Evolutionary conservation across 805 yeast genomes (phyloP).

Genomic region (Candida rishiriensis): DNA sequence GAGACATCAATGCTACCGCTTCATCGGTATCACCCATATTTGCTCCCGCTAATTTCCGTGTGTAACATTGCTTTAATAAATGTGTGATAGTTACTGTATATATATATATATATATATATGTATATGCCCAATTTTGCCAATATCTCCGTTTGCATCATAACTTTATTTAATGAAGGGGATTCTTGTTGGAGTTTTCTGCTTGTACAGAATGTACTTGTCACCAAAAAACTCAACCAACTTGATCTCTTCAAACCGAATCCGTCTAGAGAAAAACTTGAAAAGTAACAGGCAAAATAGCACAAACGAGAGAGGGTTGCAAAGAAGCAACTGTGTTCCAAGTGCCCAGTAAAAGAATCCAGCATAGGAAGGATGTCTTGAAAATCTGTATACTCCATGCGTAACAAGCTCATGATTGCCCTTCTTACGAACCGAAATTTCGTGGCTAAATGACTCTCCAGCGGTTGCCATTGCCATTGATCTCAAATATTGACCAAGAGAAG

Average conservation of each 20-base stretch:
- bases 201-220: conserved; percentile 53
- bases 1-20: no score
- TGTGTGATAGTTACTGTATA: conserved; percentile 5
- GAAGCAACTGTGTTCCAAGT: conserved; percentile 69
- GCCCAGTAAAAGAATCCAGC: conserved; percentile 94
- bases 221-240: conserved; percentile 69
- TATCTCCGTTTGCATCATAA: no score
- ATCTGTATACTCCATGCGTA: conserved; percentile 65
- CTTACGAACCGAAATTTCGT: conserved; percentile 56
- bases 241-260: conserved; percentile 72
- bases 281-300: conserved; percentile 52
- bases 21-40: no score
- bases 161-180: conserved; percentile 53
- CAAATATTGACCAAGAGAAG: conserved; percentile 58
- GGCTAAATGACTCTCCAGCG: conserved; percentile 85
- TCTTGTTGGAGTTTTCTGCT: conserved; percentile 42
- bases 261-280: conserved; percentile 59
- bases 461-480: conserved; percentile 82
- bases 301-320: conserved; percentile 62
- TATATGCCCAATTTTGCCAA: no score
- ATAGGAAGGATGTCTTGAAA: conserved; percentile 84
- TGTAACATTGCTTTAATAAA: conserved; percentile 3
- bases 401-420: conserved; percentile 59
- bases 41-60: no score
- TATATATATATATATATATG: not conserved